phyloP scores from a whole-genome alignment of 352 stramenopile species.

The Pythium graminicola region DNA sequence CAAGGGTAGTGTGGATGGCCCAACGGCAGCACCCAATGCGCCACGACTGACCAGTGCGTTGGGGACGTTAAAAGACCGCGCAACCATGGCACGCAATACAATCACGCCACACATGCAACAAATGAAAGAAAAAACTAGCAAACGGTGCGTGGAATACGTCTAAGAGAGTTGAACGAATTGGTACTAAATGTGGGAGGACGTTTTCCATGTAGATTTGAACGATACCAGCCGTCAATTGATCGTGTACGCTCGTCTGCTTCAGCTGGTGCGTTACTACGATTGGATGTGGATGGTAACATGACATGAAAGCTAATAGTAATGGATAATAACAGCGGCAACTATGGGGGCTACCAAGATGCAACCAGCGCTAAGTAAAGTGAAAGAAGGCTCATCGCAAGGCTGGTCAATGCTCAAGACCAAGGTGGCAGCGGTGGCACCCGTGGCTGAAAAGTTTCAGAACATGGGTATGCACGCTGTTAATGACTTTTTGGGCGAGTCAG shows the following conservation, averaged over 20 bases:
- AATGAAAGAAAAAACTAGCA: constrained; percentile 29
- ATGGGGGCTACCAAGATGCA: constrained; percentile 41
- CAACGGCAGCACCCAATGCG: background rate
- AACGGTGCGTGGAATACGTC: constrained; percentile 10
- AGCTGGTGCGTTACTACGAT: constrained; percentile 37
- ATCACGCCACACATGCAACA: constrained; percentile 31
- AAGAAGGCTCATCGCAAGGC: constrained; percentile 66
- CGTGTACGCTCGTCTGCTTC: constrained; percentile 66
- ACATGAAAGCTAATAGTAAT: too few species aligned
- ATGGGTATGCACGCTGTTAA: constrained; percentile 70
- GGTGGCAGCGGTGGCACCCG: constrained; percentile 53
- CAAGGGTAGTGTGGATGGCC: constrained; percentile 8
- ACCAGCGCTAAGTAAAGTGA: constrained; percentile 51
- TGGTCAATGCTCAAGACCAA: constrained; percentile 80
- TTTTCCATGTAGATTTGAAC: constrained; percentile 35
- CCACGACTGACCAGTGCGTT: too few species aligned
- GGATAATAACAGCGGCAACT: constrained; percentile 39
- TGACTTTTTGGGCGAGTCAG: constrained; percentile 58
- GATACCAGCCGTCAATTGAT: constrained; percentile 72
- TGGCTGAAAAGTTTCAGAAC: constrained; percentile 67
- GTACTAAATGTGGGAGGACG: background rate
- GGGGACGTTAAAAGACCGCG: constrained; percentile 26
- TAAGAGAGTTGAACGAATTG: too few species aligned
- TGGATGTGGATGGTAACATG: too few species aligned
- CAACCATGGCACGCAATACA: constrained; percentile 25